Base-by-base conservation (phyloP, 495 filamentous ascomycete species). In the Pyrenula aspistea region DNA sequence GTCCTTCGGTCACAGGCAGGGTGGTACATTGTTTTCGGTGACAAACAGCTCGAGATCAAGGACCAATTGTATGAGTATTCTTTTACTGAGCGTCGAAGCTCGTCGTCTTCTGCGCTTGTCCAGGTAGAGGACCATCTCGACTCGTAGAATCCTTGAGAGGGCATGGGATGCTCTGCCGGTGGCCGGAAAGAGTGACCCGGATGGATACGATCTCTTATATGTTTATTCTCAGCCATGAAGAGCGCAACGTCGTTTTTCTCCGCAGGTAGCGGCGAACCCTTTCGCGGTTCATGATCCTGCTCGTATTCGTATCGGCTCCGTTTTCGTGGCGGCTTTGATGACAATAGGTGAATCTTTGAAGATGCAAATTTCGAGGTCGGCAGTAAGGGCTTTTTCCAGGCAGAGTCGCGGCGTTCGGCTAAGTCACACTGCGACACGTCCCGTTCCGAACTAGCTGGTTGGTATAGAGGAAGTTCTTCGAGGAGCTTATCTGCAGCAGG, bases 21-120 rank as follows among this genome's bases (percentile, higher is more conserved):
- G 22, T 84, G 81, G 64, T 86, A 94, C 25, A 79, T 60, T 2
- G 88, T 93, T 51, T 81, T 79, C n/a, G 83, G 77, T 0, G 82
- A 78, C 48, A 96, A 72, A 58, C 89, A 85, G 59, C 77, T 84
- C 2, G 89, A 87, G 51, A 97, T 94, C 4, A 98, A 74, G 11
- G 90, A 89, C 93, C 93, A 98, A 65, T 98, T 97, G 69, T 96
- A 96, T 0, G 89, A 87, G 63, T 91, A 95, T 56, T 96, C 91
- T 61, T 89, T 85, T 12, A 95, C 92, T 49, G 95, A 72, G 22
- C 76, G 77, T 53, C 88, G 87, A 21, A 98, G 75, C 65, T 91
- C 87, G 60, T 96, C 88, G 61, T 98, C 93, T 65, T 98, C 93
- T 2, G 83, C 74, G 62, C 79, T 80, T 0, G 87, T 89, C 93